Evolutionary conservation across 1,284 basidiomycete genomes (phyloP), one percentile per base, ranked within the genome.

Genomic region (Rhodotorula sp.): DNA sequence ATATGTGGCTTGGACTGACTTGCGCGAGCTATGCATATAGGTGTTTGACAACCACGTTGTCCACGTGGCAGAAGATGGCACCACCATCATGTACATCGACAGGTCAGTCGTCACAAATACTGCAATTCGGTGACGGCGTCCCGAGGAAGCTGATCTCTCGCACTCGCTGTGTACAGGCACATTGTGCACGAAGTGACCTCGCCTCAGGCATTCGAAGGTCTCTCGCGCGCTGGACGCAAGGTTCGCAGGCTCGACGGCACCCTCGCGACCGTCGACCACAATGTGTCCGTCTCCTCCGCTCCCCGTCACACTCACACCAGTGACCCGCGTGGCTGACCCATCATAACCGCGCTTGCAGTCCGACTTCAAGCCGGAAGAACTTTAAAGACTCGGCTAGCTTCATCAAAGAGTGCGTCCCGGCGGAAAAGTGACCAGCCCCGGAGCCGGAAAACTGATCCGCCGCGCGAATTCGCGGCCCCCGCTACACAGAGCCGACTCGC

Each of bases 11-110:
- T 6, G 39, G 7, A 23, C 46, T 26, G 5, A 7, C 52, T 64
- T 12, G 47, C 54, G 0, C 23, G 46, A 4, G 5, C 31, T 26
- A 10, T 26, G 15, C 46, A 7, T 20, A 7, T 57, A 77, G 76
- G 92, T 97, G 78, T 97, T 92, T 88, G 92, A 96, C 78, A 92
- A 96, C 82, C 93, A 97, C 83, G 87, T 95, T 79, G 90, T 97
- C 62, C 87, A 90, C 79, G 82, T 87, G 77, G 88, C 90, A 77
- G 89, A 91, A 62, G 89, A 92, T 79, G 94, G 92, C 65, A 86
- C 92, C 68, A 90, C 91, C 39, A 87, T 97, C 74, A 87, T 97
- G 79, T 97, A 94, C 85, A 96, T 97, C 78, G 94, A 97, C 84
- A 86, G 91, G 90, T 91, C 81, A 72, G 65, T 59, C 56, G 39